A percentile compares a stretch with the other conserved stretches of the same genome.
phyloP scores from a whole-genome alignment of 176 grass and related monocot genomes.

The Rhynchospora tenuis region DNA sequence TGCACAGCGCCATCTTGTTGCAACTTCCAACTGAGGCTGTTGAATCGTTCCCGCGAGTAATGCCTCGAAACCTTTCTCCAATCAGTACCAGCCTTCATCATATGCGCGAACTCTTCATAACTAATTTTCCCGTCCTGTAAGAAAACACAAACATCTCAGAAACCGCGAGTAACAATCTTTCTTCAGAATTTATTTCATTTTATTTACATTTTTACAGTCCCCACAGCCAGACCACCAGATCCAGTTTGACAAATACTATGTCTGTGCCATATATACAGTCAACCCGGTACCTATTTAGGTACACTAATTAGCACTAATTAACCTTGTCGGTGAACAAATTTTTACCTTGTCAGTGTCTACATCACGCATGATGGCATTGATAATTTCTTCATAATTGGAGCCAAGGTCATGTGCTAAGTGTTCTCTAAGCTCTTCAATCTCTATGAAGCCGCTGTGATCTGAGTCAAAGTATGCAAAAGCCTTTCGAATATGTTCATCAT shows the following conservation, averaged over 20 bases:
- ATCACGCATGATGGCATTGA: slow-evolving; percentile 73
- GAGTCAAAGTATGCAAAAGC: slow-evolving; percentile 85
- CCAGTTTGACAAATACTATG: background rate
- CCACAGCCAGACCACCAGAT: background rate
- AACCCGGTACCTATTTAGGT: background rate
- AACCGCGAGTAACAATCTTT: background rate
- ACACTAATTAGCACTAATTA: background rate
- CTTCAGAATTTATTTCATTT: background rate
- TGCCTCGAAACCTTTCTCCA: slow-evolving; percentile 85
- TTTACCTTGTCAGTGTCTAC: slow-evolving; percentile 84
- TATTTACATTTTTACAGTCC: background rate
- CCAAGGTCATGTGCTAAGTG: slow-evolving; percentile 56
- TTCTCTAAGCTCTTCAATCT: slow-evolving; percentile 63
- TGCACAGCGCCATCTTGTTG: slow-evolving; percentile 79
- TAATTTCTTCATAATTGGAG: slow-evolving; percentile 46
- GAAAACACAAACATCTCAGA: background rate
- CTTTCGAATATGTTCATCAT: slow-evolving; percentile 69
- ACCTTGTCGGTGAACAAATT: background rate
- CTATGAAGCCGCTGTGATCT: slow-evolving; percentile 72
- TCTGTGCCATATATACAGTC: background rate
- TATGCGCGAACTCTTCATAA: slow-evolving; percentile 69
- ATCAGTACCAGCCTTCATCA: slow-evolving; percentile 93
- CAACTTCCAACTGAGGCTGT: slow-evolving; percentile 68
- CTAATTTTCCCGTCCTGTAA: slow-evolving; percentile 81
- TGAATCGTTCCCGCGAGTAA: slow-evolving; percentile 83